A percentile compares a stretch with the other conserved stretches of the same genome.
Conservation (phyloP, 1,139 yeast genomes). For the Yarrowia galli region DNA sequence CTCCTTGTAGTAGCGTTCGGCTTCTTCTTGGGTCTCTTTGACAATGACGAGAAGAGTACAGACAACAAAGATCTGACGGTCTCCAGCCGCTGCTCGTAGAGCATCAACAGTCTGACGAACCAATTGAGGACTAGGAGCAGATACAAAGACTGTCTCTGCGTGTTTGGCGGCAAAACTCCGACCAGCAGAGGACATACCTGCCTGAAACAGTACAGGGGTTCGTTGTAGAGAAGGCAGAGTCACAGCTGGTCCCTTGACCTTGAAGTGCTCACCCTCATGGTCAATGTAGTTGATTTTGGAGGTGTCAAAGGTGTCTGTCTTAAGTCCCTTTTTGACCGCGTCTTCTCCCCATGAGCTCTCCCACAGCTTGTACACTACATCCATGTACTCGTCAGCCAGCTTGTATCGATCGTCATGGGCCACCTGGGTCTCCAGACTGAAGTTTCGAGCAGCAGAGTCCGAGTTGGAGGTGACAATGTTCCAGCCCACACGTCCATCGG, state of each 20-base stretch:
- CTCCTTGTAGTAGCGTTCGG: slow-evolving; percentile 47
- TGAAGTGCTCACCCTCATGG: slow-evolving; percentile 53
- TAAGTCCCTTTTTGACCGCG: slow-evolving; percentile 49
- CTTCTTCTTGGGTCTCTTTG: slow-evolving; percentile 51
- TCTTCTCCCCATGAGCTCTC: slow-evolving; percentile 56
- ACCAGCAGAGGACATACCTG: slow-evolving; percentile 55
- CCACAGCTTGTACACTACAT: slow-evolving; percentile 53
- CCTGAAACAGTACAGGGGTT: slow-evolving; percentile 55
- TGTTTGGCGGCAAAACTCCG: slow-evolving; percentile 54
- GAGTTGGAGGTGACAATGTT: slow-evolving; percentile 54
- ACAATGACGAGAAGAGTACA: slow-evolving; percentile 47
- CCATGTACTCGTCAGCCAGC: slow-evolving; percentile 53
- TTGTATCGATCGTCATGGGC: slow-evolving; percentile 54
- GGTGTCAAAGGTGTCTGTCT: slow-evolving; percentile 51
- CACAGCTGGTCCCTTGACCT: slow-evolving; percentile 54
- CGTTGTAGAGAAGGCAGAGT: slow-evolving; percentile 55
- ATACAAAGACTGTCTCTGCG: slow-evolving; percentile 53
- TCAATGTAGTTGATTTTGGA: slow-evolving; percentile 51
- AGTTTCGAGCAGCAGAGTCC: slow-evolving; percentile 51
- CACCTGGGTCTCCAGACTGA: slow-evolving; percentile 46
- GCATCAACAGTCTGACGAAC: slow-evolving; percentile 43
- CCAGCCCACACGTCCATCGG: slow-evolving; percentile 57
- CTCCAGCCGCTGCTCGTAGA: slow-evolving; percentile 46
- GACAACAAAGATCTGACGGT: slow-evolving; percentile 48
- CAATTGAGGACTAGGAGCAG: slow-evolving; percentile 40